Evolutionary conservation across 768 basidiomycete species (phyloP), one percentile per base, ranked within the genome.

Genomic region (Botryobasidium botryosum): DNA sequence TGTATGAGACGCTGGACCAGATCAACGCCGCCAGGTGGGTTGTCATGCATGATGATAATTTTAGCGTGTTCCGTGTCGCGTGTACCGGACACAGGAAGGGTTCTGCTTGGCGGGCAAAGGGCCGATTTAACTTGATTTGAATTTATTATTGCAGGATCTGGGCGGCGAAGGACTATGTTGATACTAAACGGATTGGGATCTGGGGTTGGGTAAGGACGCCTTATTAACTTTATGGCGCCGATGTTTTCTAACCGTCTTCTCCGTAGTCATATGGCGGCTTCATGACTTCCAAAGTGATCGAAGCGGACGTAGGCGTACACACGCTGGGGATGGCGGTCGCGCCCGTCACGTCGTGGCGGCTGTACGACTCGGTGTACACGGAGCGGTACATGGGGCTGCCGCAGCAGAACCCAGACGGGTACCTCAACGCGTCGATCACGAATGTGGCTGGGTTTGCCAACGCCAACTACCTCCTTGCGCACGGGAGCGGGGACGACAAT

Each of bases 361-460:
- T 85, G 41, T 85, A 88, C 52, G 80, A 97, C 63, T 81, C 88
- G 0, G 80, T 97, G 51, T 97, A 97, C 60, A 99, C 94, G 2
- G 94, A 99, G 54, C 77, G 94, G 15, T 97, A 96, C 68, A 90
- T 97, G 90, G 75, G 77, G 52, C 69, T 83, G 21, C 90, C 90
- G 0, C 58, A 67, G 13, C 62, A 71, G 7, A 96, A 97, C 59
- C 71, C 72, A 0, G 75, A 65, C 1, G 94, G 94, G n/a, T 99
- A 99, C 64, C 62, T 80, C 52, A 86, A 80, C 39, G 81, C 84
- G 15, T 84, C 85, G 0, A 79, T 99, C 44, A 77, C 79, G 45
- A 77, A 85, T 56, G 87, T 94, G 40, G 79, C 78, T 7, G 87
- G 78, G 3, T 99, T 97, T 68, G 63, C 72, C 51, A 66, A 81